These are phyloP conservation scores for Arabis alpina DNA, from an alignment of 345 rosid genomes.

Conservation along the genomic window DNA sequence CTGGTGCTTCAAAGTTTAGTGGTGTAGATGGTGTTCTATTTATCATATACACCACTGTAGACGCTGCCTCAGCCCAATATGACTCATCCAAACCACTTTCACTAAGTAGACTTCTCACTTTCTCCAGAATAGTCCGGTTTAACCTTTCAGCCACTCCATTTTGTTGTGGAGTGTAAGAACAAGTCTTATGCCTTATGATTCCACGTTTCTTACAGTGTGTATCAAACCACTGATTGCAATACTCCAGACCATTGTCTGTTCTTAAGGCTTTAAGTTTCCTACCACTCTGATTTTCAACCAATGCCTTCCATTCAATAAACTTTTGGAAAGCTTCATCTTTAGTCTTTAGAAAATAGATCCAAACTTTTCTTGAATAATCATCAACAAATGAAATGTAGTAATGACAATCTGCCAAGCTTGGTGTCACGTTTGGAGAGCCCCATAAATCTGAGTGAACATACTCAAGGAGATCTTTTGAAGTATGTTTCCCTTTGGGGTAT, in stretches of 20 bases:
- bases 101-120: background rate
- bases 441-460: background rate
- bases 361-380: background rate
- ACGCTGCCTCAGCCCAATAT: background rate
- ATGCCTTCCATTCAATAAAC: background rate
- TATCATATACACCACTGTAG: background rate
- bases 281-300: background rate
- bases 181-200: too few species aligned
- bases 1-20: background rate
- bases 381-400: background rate
- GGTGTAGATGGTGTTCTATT: background rate
- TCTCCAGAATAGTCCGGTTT: background rate
- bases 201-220: too few species aligned
- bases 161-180: too few species aligned
- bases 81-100: background rate
- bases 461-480: background rate
- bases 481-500: background rate
- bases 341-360: background rate
- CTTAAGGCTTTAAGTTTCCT: background rate
- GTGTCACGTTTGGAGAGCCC: background rate
- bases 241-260: background rate
- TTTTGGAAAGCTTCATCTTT: background rate
- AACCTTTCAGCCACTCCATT: background rate
- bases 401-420: background rate
- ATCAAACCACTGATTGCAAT: background rate